Percentiles rank a stretch among this genome's conserved stretches.
Evolutionary conservation across 1,139 yeast species (phyloP).

Genomic region (Kodamaea anthophila): DNA sequence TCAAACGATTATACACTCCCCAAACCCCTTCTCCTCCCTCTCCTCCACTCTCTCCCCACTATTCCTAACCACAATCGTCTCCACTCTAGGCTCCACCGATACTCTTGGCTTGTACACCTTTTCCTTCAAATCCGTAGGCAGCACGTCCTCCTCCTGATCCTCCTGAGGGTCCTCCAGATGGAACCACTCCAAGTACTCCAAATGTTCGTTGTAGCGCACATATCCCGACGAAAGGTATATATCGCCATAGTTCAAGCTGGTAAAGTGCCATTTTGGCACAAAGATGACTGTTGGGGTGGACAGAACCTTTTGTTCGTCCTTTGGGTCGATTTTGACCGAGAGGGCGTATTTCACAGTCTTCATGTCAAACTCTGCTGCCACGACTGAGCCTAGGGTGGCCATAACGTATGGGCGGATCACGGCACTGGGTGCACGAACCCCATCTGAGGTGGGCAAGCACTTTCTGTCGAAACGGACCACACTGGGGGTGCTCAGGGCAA

Average conservation of each 20-base stretch:
- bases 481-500: conserved; percentile 12
- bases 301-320: conserved; percentile 13
- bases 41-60: conserved; percentile 33
- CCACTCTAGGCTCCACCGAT: conserved; percentile 11
- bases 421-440: conserved; percentile 66
- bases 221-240: conserved; percentile 50
- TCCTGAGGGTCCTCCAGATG: conserved; percentile 33
- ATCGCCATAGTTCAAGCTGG: conserved; percentile 36
- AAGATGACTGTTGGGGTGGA: conserved; percentile 50
- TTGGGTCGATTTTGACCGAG: conserved; percentile 26
- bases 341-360: conserved; percentile 41
- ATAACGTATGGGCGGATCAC: conserved; percentile 68
- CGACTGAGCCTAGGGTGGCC: conserved; percentile 50
- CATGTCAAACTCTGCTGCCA: conserved; percentile 51
- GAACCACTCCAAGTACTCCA: conserved; percentile 65
- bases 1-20: too few relatives aligned
- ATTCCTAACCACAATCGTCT: conserved; percentile 34
- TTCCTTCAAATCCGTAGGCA: conserved; percentile 2
- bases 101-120: background rate
- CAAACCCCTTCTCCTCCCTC: background rate
- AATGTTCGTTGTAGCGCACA: conserved; percentile 42
- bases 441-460: conserved; percentile 46
- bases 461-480: conserved; percentile 19
- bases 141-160: conserved; percentile 3
- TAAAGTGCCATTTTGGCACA: conserved; percentile 69